phyloP scores from a whole-genome alignment of 2,329 filamentous ascomycete species.

The Aspergillus jensenii region DNA sequence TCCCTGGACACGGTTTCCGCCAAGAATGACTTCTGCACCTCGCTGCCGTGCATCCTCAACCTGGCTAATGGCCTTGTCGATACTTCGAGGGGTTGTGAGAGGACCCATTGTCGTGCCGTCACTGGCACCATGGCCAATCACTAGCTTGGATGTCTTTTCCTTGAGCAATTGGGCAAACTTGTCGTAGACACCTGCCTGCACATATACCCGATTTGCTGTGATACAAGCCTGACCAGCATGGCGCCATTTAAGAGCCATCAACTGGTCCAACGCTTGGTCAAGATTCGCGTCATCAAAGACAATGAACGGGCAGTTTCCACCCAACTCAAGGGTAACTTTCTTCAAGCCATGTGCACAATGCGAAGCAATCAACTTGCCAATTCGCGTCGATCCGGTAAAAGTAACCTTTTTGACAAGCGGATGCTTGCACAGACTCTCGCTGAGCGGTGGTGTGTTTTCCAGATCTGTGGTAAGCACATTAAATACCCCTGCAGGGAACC shows the following conservation, averaged over 20 bases:
- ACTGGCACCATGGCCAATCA: constrained; percentile 61
- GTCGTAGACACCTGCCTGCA: constrained; percentile 47
- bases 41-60: constrained; percentile 64
- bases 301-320: constrained; percentile 65
- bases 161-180: constrained; percentile 56
- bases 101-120: constrained; percentile 60
- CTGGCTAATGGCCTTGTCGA: constrained; percentile 58
- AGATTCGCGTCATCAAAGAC: constrained; percentile 66
- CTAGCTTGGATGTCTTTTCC: constrained; percentile 52
- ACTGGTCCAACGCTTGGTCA: constrained; percentile 44
- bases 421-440: constrained; percentile 55
- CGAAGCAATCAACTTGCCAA: constrained; percentile 62
- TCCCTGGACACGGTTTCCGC: constrained; percentile 50
- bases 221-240: constrained; percentile 48
- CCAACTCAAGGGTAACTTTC: constrained; percentile 64
- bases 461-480: constrained; percentile 58
- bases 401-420: constrained; percentile 60
- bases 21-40: constrained; percentile 64
- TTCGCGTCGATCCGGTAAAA: constrained; percentile 61
- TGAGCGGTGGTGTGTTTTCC: constrained; percentile 39
- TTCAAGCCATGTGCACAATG: constrained; percentile 62
- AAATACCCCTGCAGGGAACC: constrained; percentile 60
- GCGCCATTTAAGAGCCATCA: constrained; percentile 45
- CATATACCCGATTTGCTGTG: constrained; percentile 46
- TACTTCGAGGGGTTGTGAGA: constrained; percentile 56